Evolutionary conservation across 1,284 basidiomycete genomes (phyloP).

Genomic region (Boletus holoroseus): DNA sequence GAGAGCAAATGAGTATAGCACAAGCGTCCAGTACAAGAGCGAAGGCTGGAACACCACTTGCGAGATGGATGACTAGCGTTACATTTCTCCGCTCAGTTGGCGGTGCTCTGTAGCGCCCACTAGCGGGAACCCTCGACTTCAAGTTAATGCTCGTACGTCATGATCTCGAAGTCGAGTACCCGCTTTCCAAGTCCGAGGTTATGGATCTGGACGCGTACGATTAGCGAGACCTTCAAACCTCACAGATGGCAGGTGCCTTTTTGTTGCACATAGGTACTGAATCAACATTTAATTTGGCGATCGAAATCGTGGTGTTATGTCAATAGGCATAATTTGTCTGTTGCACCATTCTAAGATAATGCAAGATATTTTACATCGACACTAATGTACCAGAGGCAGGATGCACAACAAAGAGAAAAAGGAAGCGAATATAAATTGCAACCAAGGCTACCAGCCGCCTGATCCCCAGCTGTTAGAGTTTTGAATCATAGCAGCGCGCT

Average conservation of each 20-base stretch:
- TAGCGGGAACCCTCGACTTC: neutral
- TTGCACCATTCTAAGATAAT: conserved; percentile 23
- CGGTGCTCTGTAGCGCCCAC: neutral
- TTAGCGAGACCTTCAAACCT: neutral
- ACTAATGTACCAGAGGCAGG: conserved; percentile 21
- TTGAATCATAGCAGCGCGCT: conserved; percentile 58
- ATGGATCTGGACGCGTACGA: neutral
- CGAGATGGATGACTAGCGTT: conserved; percentile 17
- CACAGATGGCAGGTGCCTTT: neutral
- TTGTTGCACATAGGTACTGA: neutral
- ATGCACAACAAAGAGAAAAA: conserved; percentile 12
- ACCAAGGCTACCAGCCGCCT: conserved; percentile 31
- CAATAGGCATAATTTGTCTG: neutral
- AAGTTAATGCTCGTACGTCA: neutral
- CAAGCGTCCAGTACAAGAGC: conserved; percentile 32
- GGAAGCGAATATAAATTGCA: conserved; percentile 14
- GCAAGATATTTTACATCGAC: conserved; percentile 26
- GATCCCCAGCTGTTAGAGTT: conserved; percentile 36
- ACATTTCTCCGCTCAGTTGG: neutral
- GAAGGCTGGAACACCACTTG: conserved; percentile 38
- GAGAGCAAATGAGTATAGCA: conserved; percentile 30
- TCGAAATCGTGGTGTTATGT: neutral
- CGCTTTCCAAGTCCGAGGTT: neutral
- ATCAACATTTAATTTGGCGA: neutral
- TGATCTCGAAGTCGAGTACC: neutral